phyloP scores from a whole-genome alignment of 495 filamentous ascomycete species.

The Tuber magnatum region DNA sequence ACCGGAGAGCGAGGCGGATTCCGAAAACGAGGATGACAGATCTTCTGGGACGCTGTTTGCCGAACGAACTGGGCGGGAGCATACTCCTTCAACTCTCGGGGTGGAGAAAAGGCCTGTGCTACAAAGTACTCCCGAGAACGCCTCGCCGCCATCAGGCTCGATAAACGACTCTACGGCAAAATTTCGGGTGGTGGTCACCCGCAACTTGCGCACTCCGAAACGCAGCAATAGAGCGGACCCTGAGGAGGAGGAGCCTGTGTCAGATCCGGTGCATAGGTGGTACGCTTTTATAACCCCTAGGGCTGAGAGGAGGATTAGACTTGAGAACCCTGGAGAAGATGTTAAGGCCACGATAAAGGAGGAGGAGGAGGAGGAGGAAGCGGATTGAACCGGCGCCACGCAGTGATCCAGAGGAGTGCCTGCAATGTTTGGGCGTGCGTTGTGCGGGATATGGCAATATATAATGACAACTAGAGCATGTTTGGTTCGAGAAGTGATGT shows the following conservation, averaged over 20 bases:
- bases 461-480: background rate
- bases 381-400: background rate
- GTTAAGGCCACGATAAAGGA: background rate
- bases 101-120: background rate
- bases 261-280: background rate
- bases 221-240: background rate
- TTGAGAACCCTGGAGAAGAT: background rate
- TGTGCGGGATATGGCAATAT: background rate
- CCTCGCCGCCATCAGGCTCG: background rate
- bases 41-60: background rate
- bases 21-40: background rate
- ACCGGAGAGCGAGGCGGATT: background rate
- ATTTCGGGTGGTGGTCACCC: background rate
- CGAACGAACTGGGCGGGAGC: background rate
- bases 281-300: constrained; percentile 1
- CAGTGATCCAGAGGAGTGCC: background rate
- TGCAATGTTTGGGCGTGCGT: background rate
- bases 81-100: background rate
- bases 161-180: background rate
- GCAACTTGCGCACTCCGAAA: background rate
- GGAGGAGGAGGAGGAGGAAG: background rate
- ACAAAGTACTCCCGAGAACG: background rate
- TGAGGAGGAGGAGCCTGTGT: no score
- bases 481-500: background rate
- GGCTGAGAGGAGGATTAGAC: background rate